Evolutionary conservation across 495 filamentous ascomycete species (phyloP), one percentile per base, ranked within the genome.

Genomic region (Talaromyces stipitatus): DNA sequence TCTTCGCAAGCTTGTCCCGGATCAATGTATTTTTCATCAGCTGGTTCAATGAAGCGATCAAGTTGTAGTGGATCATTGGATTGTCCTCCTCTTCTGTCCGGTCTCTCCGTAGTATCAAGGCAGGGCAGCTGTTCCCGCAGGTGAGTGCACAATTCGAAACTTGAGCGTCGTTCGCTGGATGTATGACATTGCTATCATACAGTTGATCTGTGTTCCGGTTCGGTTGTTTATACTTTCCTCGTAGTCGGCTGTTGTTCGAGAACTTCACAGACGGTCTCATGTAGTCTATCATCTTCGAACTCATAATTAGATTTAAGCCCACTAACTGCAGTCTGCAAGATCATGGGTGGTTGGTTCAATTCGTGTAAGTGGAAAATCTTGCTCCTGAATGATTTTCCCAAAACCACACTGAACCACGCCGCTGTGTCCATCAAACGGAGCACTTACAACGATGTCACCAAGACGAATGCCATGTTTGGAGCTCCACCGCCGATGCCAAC

Each of bases 401-500:
- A 66, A 59, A 33, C 71, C 66, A 55, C 66, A 73, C 55, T 72
- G 67, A 12, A 72, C 55, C 2, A 74, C 69, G 12, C 69, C 66
- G n/a, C 63, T 56, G 53, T 59, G 32, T 9, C 12, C 48, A 12
- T 57, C 45, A 36, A 28, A 50, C 18, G 66, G 63, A 12, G 62
- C 50, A 58, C 68, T 63, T n/a, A 75, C 68, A 1, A 74, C 72
- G 18, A 73, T 58, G 58, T 72, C 69, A 12, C 71, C 71, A 11
- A 72, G 60, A 11, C 62, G 61, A 16, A 66, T 54, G 53, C 71
- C 64, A 23, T 54, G 48, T 22, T 63, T 55, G 69, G 70, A 23
- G 60, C 61, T 22, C 71, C 70, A 26, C 71, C 70, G 22, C 65
- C 71, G 24, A 73, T 68, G 28, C 71, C 72, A 12, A 75, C 72